phyloP scores from a whole-genome alignment of 176 grass and related monocot species.

The Oryza rufipogon region DNA sequence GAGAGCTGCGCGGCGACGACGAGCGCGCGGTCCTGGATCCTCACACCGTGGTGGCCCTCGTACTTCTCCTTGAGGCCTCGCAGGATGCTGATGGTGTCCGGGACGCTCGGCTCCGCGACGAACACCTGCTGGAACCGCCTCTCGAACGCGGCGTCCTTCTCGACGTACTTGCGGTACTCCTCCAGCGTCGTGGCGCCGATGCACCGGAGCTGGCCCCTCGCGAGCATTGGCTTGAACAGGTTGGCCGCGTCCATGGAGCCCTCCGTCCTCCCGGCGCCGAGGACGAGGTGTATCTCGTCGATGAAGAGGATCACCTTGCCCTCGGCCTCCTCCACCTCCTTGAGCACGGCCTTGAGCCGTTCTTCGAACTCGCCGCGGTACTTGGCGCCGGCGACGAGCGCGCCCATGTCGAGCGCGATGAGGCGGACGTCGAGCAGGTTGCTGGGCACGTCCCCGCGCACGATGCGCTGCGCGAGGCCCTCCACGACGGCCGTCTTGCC shows the following conservation, averaged over 20 bases:
- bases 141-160: constrained; percentile 86
- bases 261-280: constrained; percentile 72
- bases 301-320: constrained; percentile 90
- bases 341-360: constrained; percentile 72
- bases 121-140: constrained; percentile 82
- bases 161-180: constrained; percentile 85
- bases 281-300: constrained; percentile 87
- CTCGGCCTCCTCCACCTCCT: constrained; percentile 77
- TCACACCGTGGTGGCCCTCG: constrained; percentile 78
- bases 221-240: constrained; percentile 90
- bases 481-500: constrained; percentile 86
- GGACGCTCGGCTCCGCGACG: constrained; percentile 76
- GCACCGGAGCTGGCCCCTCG: constrained; percentile 75
- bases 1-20: constrained; percentile 80
- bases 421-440: constrained; percentile 81
- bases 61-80: constrained; percentile 85
- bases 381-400: constrained; percentile 78
- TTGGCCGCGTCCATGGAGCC: constrained; percentile 89
- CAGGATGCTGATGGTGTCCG: constrained; percentile 73
- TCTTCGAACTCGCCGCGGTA: constrained; percentile 92
- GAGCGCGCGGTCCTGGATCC: constrained; percentile 71
- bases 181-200: constrained; percentile 84
- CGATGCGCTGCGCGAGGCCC: constrained; percentile 77
- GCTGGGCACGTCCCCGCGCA: constrained; percentile 73
- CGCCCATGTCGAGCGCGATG: constrained; percentile 82